phyloP scores from a whole-genome alignment of 2,329 filamentous ascomycete species.

The Cadophora malorum region DNA sequence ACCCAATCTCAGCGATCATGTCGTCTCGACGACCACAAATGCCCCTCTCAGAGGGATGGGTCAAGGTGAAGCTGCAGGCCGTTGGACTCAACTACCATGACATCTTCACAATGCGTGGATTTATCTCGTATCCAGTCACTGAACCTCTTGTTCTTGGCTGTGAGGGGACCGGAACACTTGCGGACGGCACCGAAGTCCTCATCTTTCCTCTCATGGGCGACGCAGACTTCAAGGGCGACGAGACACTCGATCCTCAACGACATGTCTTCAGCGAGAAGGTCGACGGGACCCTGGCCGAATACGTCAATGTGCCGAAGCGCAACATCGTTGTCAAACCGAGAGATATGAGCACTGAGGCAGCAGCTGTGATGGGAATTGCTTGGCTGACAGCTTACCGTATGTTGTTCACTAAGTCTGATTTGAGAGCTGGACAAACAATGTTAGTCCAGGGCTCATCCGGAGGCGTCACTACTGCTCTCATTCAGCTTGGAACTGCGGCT shows the following conservation, averaged over 20 bases:
- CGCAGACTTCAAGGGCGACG: conserved; percentile 35
- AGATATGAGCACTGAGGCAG: conserved; percentile 31
- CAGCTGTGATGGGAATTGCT: conserved; percentile 37
- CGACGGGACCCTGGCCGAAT: conserved; percentile 38
- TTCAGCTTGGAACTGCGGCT: conserved; percentile 35
- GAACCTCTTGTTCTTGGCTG: conserved; percentile 37
- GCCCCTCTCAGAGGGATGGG: conserved; percentile 29
- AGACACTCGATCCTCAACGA: conserved; percentile 36
- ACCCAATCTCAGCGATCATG: conserved; percentile 33
- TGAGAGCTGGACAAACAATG: conserved; percentile 38
- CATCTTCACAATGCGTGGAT: conserved; percentile 36
- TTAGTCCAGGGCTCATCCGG: conserved; percentile 38
- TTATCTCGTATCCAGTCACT: conserved; percentile 26
- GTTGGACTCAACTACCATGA: conserved; percentile 37
- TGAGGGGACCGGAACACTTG: conserved; percentile 35
- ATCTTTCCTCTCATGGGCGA: conserved; percentile 38
- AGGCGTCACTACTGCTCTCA: conserved; percentile 36
- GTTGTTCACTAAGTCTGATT: conserved; percentile 35
- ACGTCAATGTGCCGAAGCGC: conserved; percentile 33
- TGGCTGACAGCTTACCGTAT: conserved; percentile 41
- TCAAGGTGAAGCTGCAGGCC: conserved; percentile 34
- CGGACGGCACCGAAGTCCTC: conserved; percentile 36
- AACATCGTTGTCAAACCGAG: conserved; percentile 35
- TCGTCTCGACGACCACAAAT: conserved; percentile 28
- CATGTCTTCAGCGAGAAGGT: conserved; percentile 34